A percentile compares a stretch with the other conserved stretches of the same genome.
Conservation (phyloP, 2,329 filamentous ascomycete species). For the Calonectria pteridis region DNA sequence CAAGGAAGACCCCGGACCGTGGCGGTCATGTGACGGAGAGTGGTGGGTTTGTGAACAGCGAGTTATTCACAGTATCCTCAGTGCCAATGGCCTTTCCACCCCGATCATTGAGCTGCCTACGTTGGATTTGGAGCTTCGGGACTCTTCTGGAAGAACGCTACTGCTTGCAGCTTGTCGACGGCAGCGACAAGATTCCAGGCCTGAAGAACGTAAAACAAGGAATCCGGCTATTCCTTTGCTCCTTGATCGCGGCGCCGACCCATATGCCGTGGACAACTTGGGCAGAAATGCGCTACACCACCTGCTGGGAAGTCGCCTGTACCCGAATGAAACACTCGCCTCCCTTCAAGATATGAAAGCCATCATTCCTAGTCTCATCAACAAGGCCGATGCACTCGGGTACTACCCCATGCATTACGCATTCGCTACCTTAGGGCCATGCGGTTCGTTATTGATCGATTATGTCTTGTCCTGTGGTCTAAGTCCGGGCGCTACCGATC, state of each 20-base stretch:
- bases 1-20: background rate
- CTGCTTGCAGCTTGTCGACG: constrained; percentile 25
- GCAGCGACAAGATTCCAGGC: fast-evolving
- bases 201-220: background rate
- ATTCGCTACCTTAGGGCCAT: background rate
- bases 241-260: constrained; percentile 31
- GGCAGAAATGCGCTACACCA: constrained; percentile 34
- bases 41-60: constrained; percentile 1
- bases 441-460: background rate
- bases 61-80: constrained; percentile 28
- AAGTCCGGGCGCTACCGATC: background rate
- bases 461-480: background rate
- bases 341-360: constrained; percentile 12
- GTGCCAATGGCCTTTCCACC: background rate
- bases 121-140: constrained; percentile 29
- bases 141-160: constrained; percentile 25
- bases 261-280: constrained; percentile 18
- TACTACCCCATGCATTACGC: constrained; percentile 35
- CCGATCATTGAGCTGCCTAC: constrained; percentile 26
- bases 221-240: background rate
- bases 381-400: constrained; percentile 29
- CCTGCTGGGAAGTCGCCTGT: background rate
- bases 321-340: background rate
- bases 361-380: constrained; percentile 18
- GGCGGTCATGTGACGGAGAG: too few relatives aligned